phyloP scores from a whole-genome alignment of 345 rosid genomes.

The Toxicodendron radicans region DNA sequence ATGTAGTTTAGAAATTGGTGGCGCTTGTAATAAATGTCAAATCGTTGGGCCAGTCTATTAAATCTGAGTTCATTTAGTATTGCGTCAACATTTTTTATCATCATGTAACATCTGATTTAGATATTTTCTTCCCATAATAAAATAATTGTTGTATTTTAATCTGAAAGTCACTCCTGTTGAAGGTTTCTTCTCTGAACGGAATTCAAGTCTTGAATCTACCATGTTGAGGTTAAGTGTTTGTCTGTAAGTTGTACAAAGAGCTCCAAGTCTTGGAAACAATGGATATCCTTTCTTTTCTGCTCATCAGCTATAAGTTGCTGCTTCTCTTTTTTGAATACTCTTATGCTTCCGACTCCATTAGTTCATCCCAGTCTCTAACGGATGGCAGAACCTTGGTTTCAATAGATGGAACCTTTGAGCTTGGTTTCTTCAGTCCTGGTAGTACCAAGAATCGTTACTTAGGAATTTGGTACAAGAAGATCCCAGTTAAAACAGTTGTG shows the following conservation, averaged over 20 bases:
- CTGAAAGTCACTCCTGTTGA: background rate
- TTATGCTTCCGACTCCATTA: slow-evolving; percentile 16
- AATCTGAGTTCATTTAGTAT: too few relatives aligned
- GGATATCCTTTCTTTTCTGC: background rate
- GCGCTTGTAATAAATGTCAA: background rate
- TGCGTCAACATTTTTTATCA: background rate
- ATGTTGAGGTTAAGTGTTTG: background rate
- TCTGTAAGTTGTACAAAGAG: background rate
- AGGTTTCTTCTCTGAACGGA: background rate
- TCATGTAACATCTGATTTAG: background rate
- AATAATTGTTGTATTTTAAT: background rate
- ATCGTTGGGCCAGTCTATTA: background rate
- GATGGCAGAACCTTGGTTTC: slow-evolving; percentile 31
- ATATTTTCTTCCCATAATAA: background rate
- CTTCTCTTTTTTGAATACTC: slow-evolving; percentile 9
- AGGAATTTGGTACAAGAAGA: slow-evolving; percentile 52
- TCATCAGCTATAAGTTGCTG: background rate
- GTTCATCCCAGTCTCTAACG: slow-evolving; percentile 12
- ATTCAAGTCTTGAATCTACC: background rate
- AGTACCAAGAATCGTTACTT: slow-evolving; percentile 39
- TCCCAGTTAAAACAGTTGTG: slow-evolving; percentile 7
- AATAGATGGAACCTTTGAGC: slow-evolving; percentile 17
- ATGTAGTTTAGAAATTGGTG: background rate
- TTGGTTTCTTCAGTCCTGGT: slow-evolving; percentile 44
- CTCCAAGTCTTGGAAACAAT: slow-evolving; percentile 4